Evolutionary conservation across 305 asterid genomes (phyloP), one percentile per base, ranked within the genome.

Genomic region (Stenogyne calaminthoides): DNA sequence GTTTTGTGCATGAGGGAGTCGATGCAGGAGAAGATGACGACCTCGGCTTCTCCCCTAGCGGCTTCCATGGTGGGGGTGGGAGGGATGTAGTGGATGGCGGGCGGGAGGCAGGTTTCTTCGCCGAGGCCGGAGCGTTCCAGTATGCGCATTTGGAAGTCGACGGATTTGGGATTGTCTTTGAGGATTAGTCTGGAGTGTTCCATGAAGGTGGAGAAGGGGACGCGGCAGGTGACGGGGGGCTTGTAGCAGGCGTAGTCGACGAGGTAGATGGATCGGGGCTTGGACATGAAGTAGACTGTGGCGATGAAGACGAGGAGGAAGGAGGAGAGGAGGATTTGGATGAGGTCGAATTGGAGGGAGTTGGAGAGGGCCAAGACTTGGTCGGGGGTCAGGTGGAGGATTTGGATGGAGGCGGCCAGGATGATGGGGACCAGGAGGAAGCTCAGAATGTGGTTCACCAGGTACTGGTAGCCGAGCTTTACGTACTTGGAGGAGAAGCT

Each of bases 171-270:
- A 1, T 80, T 85, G n/a, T 82, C 85, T 1, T 82, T 78, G 59
- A 80, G 85, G 9, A 70, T 85, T 20, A 82, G 79, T 14, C 83
- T 40, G 9, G 89, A 85, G 15, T 83, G 87, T 18, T 85, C 89
- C 89, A 85, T 85, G 83, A 85, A 85, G 0, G 84, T 83, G 25
- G 89, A 83, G 78, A 85, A 83, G 0, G 87, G 89, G 6, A 77
- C 87, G 0, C 89, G 80, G 78, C 79, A 83, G 3, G 84, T 79
- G 2, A 81, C 78, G 0, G 88, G 89, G 2, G 89, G 84, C 52
- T 83, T 83, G 84, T 83, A 85, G 59, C 87, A 83, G 39, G 89
- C 72, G 80, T 81, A 85, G 32, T 85, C 89, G 1, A 83, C 86
- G 19, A 85, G 83, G 78, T 79, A 83, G 25, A 85, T 81, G 3